phyloP scores from a whole-genome alignment of 225 moss, liverwort and hornwort species.

The Thuidium tamariscinum region DNA sequence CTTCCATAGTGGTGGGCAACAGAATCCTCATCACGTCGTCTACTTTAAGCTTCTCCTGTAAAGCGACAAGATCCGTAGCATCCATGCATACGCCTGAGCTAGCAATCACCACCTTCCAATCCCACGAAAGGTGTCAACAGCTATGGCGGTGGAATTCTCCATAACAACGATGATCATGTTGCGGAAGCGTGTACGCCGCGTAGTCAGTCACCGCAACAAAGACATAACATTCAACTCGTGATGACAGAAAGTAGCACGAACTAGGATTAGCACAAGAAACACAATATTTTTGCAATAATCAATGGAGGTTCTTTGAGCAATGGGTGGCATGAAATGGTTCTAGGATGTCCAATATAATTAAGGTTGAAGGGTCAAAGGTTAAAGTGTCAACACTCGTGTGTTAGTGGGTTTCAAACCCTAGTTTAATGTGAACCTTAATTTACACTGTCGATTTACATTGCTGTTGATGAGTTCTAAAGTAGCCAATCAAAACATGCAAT shows the following conservation, averaged over 20 bases:
- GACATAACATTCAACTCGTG: background rate
- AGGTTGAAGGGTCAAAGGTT: background rate
- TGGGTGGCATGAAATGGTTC: background rate
- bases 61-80: background rate
- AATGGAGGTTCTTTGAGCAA: background rate
- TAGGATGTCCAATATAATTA: background rate
- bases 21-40: background rate
- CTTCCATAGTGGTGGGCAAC: background rate
- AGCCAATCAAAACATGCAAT: background rate
- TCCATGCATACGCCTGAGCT: conserved; percentile 48
- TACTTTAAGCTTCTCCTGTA: background rate
- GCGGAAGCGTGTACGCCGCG: too few species aligned
- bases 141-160: background rate
- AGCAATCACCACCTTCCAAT: conserved; percentile 37
- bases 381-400: background rate
- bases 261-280: too few species aligned
- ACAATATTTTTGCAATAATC: background rate
- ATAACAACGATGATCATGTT: background rate
- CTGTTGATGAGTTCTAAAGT: background rate
- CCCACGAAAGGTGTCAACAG: background rate
- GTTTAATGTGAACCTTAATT: background rate
- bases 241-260: background rate
- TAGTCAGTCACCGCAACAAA: background rate
- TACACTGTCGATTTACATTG: background rate
- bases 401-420: background rate